A percentile compares a stretch with the other conserved stretches of the same genome.
Conservation (phyloP, 1,284 basidiomycete genomes). For the Ceratobasidium sp. region DNA sequence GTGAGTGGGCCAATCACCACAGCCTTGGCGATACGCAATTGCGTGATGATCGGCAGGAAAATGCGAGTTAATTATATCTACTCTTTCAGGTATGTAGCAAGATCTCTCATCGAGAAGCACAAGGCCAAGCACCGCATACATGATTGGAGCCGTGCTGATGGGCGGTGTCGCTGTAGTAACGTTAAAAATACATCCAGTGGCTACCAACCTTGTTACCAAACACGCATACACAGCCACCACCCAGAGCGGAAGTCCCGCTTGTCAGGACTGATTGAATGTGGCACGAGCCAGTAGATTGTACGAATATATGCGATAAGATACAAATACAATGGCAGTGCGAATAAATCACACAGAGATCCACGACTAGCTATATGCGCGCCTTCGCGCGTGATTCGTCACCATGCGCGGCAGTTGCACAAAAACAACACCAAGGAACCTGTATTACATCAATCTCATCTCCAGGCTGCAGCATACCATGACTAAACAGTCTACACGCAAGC, state of each 20-base stretch:
- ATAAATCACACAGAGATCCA: background rate
- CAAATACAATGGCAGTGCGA: conserved; percentile 1
- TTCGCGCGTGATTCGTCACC: background rate
- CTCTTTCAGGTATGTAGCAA: background rate
- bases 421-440: background rate
- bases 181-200: conserved; percentile 12
- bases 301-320: conserved; percentile 10
- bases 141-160: background rate
- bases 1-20: background rate
- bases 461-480: background rate
- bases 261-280: background rate
- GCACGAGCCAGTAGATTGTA: background rate
- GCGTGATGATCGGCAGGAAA: conserved; percentile 2
- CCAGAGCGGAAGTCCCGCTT: background rate
- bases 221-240: conserved; percentile 7
- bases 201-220: conserved; percentile 7
- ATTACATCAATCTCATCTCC: background rate
- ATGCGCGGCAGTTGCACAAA: background rate
- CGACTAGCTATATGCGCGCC: conserved; percentile 17
- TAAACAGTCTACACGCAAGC: background rate
- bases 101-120: background rate
- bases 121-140: background rate
- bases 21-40: background rate
- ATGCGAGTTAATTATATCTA: background rate
- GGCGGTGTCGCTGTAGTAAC: background rate